phyloP scores from a whole-genome alignment of 2,329 filamentous ascomycete species.

The Aspergillus floridensis region DNA sequence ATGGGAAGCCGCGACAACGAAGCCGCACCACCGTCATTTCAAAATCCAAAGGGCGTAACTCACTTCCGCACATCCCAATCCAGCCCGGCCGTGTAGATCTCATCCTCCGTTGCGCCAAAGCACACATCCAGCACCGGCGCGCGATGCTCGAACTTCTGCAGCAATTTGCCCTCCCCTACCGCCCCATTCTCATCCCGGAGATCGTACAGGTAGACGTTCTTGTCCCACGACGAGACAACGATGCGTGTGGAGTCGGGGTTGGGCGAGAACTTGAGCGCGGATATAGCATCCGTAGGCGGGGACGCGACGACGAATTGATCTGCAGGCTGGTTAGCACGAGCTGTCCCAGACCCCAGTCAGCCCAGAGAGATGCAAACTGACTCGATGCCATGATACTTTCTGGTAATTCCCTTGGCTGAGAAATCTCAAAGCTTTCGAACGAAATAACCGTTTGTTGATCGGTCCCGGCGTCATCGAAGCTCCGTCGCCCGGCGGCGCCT shows the following conservation, averaged over 20 bases:
- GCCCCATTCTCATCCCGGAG: slow-evolving; percentile 55
- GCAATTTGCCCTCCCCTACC: slow-evolving; percentile 59
- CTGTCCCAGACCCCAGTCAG: not conserved
- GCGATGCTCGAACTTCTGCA: slow-evolving; percentile 73
- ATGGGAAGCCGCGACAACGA: not conserved
- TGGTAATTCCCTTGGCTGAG: not conserved
- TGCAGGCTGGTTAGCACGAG: slow-evolving; percentile 21
- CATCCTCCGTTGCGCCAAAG: slow-evolving; percentile 78
- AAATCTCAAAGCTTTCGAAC: too few relatives aligned
- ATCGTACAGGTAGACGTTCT: slow-evolving; percentile 86
- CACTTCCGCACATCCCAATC: slow-evolving; percentile 82
- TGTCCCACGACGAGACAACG: slow-evolving; percentile 94
- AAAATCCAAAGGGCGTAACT: slow-evolving; percentile 19
- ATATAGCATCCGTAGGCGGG: slow-evolving; percentile 83
- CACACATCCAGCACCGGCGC: slow-evolving; percentile 88
- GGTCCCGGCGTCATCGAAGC: slow-evolving; percentile 23
- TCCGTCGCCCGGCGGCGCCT: slow-evolving; percentile 15
- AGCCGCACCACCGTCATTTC: not conserved
- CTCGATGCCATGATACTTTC: slow-evolving; percentile 43
- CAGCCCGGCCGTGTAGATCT: slow-evolving; percentile 81
- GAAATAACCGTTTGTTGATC: slow-evolving; percentile 15
- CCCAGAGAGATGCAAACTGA: slow-evolving; percentile 23
- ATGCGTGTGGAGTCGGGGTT: slow-evolving; percentile 70
- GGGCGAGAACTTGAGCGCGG: slow-evolving; percentile 80
- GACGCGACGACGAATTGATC: slow-evolving; percentile 79